Base-by-base conservation (phyloP, 805 yeast genomes). In the Phaffomyces antillensis region DNA sequence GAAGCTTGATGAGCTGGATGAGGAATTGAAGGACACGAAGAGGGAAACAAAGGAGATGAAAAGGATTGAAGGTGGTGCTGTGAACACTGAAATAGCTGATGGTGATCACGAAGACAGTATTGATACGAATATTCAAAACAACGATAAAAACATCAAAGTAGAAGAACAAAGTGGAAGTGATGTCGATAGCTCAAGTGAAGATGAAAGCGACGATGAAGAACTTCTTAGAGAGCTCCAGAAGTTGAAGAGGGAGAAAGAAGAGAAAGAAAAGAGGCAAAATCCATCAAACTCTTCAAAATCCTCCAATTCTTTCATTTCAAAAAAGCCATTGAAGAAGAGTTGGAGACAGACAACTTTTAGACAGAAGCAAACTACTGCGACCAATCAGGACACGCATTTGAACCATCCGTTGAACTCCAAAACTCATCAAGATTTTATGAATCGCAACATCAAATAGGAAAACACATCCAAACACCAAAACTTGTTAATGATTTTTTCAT, bases 131-230 rank as follows among this genome's bases (percentile, higher is more conserved):
- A 20, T 20, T 20, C 23, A 20, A 20, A 20, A 20, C 23, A 20
- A 20, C 23, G 23, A 5, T 17, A 4, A 10, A n/a, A 36, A 17
- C 30, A 13, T 9, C 1, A 17, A 12, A 23, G 33, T 60, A 5
- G 70, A 63, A n/a, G 63, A 53, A 1, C 66, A 62, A 15, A 67
- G 64, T 11, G 71, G 67, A 9, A 44, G 55, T 8, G 61, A 52
- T 10, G 67, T 67, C 8, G 72, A 63, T 26, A 62, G 56, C 4
- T 68, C 66, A 13, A 59, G 60, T 12, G 72, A 69, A n/a, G 73
- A 69, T 13, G n/a, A 13, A 15, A n/a, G 16, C 16, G 16, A n/a
- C 3, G 72, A 67, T 31, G 75, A 63, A n/a, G 79, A 62, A n/a
- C 56, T 73, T 5, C 37, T 70, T 26, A 50, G 54, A 45, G 76